A percentile compares a stretch with the other conserved stretches of the same genome.
Conservation (phyloP, 306 rosid genomes). For the Citrullus mucosospermus region DNA sequence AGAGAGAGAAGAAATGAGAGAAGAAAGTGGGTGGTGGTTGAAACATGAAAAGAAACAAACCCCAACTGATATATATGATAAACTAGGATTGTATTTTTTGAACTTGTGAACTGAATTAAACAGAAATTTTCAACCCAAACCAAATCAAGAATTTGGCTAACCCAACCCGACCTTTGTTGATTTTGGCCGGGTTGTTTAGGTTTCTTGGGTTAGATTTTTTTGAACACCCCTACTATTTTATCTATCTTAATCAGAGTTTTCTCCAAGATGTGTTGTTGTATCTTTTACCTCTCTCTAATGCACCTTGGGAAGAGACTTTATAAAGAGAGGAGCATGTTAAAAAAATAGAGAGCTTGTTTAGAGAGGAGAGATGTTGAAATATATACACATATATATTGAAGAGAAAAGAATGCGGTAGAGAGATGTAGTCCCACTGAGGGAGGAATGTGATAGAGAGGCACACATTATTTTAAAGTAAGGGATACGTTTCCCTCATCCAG, state of each 20-base stretch:
- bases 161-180: neutral
- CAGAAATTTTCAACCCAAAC: neutral
- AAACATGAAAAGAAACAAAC: neutral
- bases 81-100: neutral
- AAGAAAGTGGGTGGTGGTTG: neutral
- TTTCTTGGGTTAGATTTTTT: neutral
- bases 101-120: neutral
- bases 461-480: neutral
- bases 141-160: too few species aligned
- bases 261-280: neutral
- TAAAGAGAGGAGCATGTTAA: neutral
- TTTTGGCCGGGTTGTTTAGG: neutral
- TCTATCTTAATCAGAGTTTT: neutral
- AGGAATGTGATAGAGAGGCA: neutral
- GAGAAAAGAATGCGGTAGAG: neutral
- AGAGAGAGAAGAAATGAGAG: too few species aligned
- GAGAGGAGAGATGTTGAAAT: neutral
- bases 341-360: neutral
- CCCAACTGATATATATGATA: too few species aligned
- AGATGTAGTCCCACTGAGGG: neutral
- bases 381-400: too few species aligned
- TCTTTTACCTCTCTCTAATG: neutral
- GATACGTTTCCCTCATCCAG: neutral
- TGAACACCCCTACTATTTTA: neutral
- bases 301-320: neutral